Base-by-base conservation (phyloP, 1,139 yeast species). In the Arxiozyma bovina region DNA sequence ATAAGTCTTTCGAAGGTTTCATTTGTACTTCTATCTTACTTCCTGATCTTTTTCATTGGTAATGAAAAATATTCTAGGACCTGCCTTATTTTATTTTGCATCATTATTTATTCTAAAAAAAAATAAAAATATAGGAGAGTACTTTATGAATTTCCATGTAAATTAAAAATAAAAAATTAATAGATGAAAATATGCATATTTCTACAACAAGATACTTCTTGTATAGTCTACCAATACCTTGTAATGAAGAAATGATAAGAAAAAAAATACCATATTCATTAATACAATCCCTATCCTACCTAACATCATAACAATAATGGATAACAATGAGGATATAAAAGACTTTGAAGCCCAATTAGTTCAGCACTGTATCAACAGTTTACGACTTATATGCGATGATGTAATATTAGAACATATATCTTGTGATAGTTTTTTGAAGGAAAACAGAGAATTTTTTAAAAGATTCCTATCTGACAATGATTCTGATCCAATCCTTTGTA, bases 221-320 rank as follows among this genome's bases (percentile, higher is more conserved):
- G 30, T 27, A 27, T 27, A 27, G 5, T 8, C 2, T 27, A 27
- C 8, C 8, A 27, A 27, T 5, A 27, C 8, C 30, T 8, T 5
- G 30, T 27, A 27, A 27, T 27, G 30, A 27, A 7, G 11, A 27
- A 7, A 27, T 27, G 8, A 27, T 27, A 27, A 27, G 6, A 7
- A 23, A 23, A 23, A 17, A 22, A 15, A n/a, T 18, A 44, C 38
- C 25, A 12, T 22, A 44, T n/a, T 25, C 8, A 12, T 17, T 30
- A 34, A 34, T 15, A 59, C 59, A 42, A 53, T 45, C 38, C 50
- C 5, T 20, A 18, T n/a, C 44, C 23, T 22, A 20, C 17, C 23
- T 18, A 42, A 42, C 23, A 42, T 11, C 8, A 30, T 18, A 11
- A 30, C 18, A 25, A 17, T 45, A 18, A 22, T 30, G 41, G 5